Conservation (phyloP, 1,139 yeast species). For the Nadsonia starkeyi-henricii region DNA sequence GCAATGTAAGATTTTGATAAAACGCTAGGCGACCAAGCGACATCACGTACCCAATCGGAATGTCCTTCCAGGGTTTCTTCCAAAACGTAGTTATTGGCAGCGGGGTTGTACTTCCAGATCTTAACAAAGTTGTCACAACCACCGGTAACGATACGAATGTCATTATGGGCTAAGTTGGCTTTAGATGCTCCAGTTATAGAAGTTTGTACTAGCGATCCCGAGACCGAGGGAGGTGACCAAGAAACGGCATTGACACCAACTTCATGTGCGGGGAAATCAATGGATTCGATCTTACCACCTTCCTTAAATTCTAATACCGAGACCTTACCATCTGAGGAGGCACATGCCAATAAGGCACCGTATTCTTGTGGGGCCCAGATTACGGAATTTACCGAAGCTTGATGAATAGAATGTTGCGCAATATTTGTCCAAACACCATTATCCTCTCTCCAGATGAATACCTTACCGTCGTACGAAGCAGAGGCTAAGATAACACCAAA, state of each 20-base stretch:
- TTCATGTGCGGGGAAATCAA: slow-evolving; percentile 67
- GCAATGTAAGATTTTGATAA: slow-evolving; percentile 83
- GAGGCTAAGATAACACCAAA: slow-evolving; percentile 91
- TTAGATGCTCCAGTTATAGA: slow-evolving; percentile 7
- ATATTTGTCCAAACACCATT: slow-evolving; percentile 79
- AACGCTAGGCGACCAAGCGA: slow-evolving; percentile 93
- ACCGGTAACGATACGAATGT: slow-evolving; percentile 72
- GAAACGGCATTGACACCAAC: slow-evolving; percentile 90
- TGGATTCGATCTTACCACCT: slow-evolving; percentile 65
- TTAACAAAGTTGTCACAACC: slow-evolving; percentile 92
- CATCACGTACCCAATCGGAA: slow-evolving; percentile 96
- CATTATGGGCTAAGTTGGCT: slow-evolving; percentile 19
- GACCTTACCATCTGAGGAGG: slow-evolving; percentile 87
- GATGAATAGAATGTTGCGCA: slow-evolving; percentile 78
- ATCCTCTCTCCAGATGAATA: slow-evolving; percentile 89
- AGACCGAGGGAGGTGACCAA: slow-evolving; percentile 70
- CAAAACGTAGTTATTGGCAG: slow-evolving; percentile 43
- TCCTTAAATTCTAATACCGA: slow-evolving; percentile 86
- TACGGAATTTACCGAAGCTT: slow-evolving; percentile 87
- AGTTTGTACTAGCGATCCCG: slow-evolving; percentile 24
- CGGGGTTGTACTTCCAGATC: slow-evolving; percentile 66
- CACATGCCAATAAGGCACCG: slow-evolving; percentile 81
- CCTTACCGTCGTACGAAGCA: slow-evolving; percentile 91
- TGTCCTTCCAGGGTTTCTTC: slow-evolving; percentile 82
- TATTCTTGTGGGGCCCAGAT: slow-evolving; percentile 97